Evolutionary conservation across 23 red algal species (phyloP), one percentile per base, ranked within the genome.

Genomic region (Porphyridium purpureum): DNA sequence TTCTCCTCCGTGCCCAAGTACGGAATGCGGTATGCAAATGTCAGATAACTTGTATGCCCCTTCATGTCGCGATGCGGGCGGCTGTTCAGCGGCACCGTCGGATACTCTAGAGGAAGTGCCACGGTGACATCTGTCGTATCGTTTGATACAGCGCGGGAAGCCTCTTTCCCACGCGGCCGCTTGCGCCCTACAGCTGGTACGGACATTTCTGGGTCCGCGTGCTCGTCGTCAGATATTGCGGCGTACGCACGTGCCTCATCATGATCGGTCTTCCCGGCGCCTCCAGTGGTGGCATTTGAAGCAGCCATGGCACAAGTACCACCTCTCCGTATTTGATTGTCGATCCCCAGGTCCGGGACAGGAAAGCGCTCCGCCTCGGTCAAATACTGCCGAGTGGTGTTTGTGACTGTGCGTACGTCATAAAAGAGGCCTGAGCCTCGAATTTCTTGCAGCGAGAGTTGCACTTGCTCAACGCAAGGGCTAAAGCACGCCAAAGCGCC

Each of bases 401-500:
- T 59, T 3, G 76, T 82, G 33, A 82, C n/a, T 0, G 76, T 82
- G 1, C 55, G 25, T 1, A 70, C 24, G 25, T 82, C 48, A 31
- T 64, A 82, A n/a, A 55, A 11, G 3, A n/a, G 41, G 3, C 5
- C 19, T 46, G 46, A 32, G 6, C 55, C 54, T 1, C 65, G 33
- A 15, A 55, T 40, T 0, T 7, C 69, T 8, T 24, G 46, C 0
- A 33, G 15, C 26, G 64, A 59, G 7, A 63, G 67, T 7, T 54
- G 38, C 27, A 98, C 90, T 48, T 98, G 90, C 59, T 98, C 90
- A 3, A 98, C 49, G 51, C 90, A 85, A 15, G 90, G 90, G 27
- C 72, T 74, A 52, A 86, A 98, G 4, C 47, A 42, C 42, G 62
- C 69, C 15, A 98, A 31, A 2, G 52, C 21, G 8, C 90, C 90